Evolutionary conservation across 768 basidiomycete species (phyloP), one percentile per base, ranked within the genome.

Genomic region (Podaxis sp.): DNA sequence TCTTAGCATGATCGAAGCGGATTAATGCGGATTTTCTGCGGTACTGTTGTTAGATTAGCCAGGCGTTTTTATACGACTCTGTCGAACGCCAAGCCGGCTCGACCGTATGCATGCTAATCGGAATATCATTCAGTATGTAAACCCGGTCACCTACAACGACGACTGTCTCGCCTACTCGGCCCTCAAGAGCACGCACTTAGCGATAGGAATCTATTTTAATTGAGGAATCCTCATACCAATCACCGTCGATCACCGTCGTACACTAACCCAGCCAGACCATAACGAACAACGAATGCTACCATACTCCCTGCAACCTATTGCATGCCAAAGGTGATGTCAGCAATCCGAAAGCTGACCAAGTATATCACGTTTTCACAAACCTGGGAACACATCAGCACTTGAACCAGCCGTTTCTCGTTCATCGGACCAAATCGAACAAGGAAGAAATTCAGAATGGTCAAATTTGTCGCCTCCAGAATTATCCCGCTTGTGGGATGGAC

Each of bases 221-320:
- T 22, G 48, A n/a, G 48, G 20, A 4, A 59, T 56, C 13, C n/a
- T 56, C 2, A 33, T 12, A 37, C 52, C 38, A 52, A 74, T 79
- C 71, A 95, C 71, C 93, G 79, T 72, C 96, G 82, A 77, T 95
- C 93, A 10, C 93, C 95, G 70, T 96, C 96, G 72, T 97, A 99
- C 49, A 97, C 83, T 59, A 96, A 80, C 52, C 90, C 84, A 3
- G 94, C 95, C 12, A 96, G 80, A 8, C 95, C 96, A 69, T 99
- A 98, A 68, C 96, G 82, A 36, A 99, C 84, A 22, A 82, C 78
- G 73, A 99, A 99, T 7, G 93, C 97, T 10, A 91, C 58, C 3
- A 85, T 68, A 73, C 94, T 97, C 50, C 96, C 91, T 10, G 80
- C 76, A 63, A 89, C 74, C 90, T 95, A 62, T 41, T 37, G 62